Evolutionary conservation across 2,329 filamentous ascomycete genomes (phyloP).

Genomic region (Ascochyta koolunga): DNA sequence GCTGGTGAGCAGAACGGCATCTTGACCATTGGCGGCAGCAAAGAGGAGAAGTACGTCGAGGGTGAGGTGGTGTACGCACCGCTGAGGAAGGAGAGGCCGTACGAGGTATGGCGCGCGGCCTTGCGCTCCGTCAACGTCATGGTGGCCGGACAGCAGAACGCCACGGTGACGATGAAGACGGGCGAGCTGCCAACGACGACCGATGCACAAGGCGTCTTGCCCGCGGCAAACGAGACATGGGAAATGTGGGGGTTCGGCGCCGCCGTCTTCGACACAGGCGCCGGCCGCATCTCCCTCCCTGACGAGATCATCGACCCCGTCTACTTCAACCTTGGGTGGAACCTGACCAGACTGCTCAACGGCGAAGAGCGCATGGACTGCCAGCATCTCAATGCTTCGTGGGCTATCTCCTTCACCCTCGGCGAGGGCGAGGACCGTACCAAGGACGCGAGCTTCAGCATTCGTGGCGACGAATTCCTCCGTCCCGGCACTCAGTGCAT

Average conservation of each 20-base stretch:
- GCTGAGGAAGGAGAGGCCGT: conserved; percentile 14
- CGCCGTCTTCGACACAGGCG: conserved; percentile 28
- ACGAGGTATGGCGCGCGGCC: conserved; percentile 25
- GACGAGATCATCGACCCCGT: conserved; percentile 13
- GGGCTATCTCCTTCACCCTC: conserved; percentile 24
- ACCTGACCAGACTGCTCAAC: conserved; percentile 16
- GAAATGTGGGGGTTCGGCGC: background rate
- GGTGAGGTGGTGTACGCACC: conserved; percentile 60
- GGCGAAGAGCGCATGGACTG: conserved; percentile 23
- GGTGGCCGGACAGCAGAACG: conserved; percentile 11
- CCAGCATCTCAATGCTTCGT: conserved; percentile 23
- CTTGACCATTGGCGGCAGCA: conserved; percentile 23
- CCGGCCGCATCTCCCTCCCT: conserved; percentile 22
- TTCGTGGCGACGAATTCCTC: conserved; percentile 22
- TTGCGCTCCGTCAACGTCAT: conserved; percentile 21
- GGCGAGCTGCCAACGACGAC: conserved; percentile 8
- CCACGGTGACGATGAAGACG: conserved; percentile 7
- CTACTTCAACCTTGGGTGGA: conserved; percentile 30
- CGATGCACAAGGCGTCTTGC: conserved; percentile 7
- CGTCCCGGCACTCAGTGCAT: conserved; percentile 16
- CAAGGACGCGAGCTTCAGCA: conserved; percentile 19
- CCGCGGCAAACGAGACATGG: conserved; percentile 14
- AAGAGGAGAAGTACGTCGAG: conserved; percentile 66
- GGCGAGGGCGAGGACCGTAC: conserved; percentile 14
- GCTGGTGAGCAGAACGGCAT: conserved; percentile 18